phyloP scores from a whole-genome alignment of 805 yeast species.

The Candida coquimbonensis region DNA sequence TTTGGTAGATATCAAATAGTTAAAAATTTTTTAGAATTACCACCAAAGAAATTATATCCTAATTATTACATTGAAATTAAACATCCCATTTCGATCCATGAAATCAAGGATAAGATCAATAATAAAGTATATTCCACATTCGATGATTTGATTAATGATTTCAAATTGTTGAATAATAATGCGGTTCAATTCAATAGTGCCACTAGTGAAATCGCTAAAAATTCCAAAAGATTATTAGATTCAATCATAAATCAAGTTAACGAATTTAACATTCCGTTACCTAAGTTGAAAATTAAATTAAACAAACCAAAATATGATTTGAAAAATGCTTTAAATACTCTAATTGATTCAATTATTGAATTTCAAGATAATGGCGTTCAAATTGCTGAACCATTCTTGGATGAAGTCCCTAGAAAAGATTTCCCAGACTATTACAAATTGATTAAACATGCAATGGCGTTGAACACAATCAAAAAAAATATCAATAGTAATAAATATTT shows the following conservation, averaged over 20 bases:
- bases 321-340: constrained; percentile 5
- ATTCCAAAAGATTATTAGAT: constrained; percentile 50
- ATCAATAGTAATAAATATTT: constrained; percentile 46
- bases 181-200: constrained; percentile 70
- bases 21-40: constrained; percentile 60
- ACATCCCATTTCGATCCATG: constrained; percentile 64
- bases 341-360: constrained; percentile 14
- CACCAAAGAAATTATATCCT: constrained; percentile 68
- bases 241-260: constrained; percentile 43
- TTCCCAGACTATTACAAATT: constrained; percentile 79
- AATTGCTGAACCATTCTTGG: constrained; percentile 66
- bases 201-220: constrained; percentile 56
- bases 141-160: constrained; percentile 47
- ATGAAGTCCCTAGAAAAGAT: constrained; percentile 58
- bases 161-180: constrained; percentile 60
- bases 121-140: constrained; percentile 27
- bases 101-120: constrained; percentile 45
- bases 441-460: constrained; percentile 68
- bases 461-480: constrained; percentile 48
- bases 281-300: constrained; percentile 14
- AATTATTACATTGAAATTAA: constrained; percentile 71
- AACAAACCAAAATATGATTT: not conserved
- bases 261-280: constrained; percentile 6
- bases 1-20: constrained; percentile 25
- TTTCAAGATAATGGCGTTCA: constrained; percentile 25